Evolutionary conservation across 495 filamentous ascomycete species (phyloP).

Genomic region (Aspergillus indologenus): DNA sequence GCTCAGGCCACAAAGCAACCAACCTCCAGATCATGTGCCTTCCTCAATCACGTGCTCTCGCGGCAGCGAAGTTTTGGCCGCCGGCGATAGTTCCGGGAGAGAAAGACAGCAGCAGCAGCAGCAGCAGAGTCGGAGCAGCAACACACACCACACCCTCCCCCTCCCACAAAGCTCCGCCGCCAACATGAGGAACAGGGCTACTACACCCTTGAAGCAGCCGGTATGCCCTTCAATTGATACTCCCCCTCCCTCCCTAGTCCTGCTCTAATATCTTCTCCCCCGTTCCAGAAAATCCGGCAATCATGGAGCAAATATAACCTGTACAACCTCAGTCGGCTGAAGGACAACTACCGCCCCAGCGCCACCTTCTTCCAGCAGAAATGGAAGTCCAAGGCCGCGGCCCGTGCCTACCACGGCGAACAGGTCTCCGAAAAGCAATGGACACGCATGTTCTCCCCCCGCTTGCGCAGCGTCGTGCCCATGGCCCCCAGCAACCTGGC

Average conservation of each 20-base stretch:
- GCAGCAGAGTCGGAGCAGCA: slow-evolving; percentile 7
- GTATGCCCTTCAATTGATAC: slow-evolving; percentile 26
- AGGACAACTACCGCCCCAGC: slow-evolving; percentile 32
- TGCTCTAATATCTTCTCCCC: slow-evolving; percentile 9
- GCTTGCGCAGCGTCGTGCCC: slow-evolving; percentile 72
- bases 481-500: slow-evolving; percentile 81
- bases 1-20: slow-evolving; percentile 8
- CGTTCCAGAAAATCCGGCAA: slow-evolving; percentile 78
- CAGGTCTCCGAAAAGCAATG: slow-evolving; percentile 86
- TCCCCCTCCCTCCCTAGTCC: not conserved
- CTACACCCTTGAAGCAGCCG: slow-evolving; percentile 40
- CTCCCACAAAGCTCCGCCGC: slow-evolving; percentile 10
- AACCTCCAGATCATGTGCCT: slow-evolving; percentile 28
- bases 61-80: slow-evolving; percentile 35
- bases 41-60: slow-evolving; percentile 31
- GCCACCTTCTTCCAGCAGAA: slow-evolving; percentile 95
- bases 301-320: slow-evolving; percentile 98
- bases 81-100: slow-evolving; percentile 11
- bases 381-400: slow-evolving; percentile 80
- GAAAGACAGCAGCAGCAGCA: not conserved
- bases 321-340: slow-evolving; percentile 70
- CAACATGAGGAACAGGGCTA: slow-evolving; percentile 51
- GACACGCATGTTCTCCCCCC: slow-evolving; percentile 83
- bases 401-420: slow-evolving; percentile 90
- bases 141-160: slow-evolving; percentile 9